Base-by-base conservation (phyloP, 2,329 filamentous ascomycete genomes). In the Cytospora schulzeri region DNA sequence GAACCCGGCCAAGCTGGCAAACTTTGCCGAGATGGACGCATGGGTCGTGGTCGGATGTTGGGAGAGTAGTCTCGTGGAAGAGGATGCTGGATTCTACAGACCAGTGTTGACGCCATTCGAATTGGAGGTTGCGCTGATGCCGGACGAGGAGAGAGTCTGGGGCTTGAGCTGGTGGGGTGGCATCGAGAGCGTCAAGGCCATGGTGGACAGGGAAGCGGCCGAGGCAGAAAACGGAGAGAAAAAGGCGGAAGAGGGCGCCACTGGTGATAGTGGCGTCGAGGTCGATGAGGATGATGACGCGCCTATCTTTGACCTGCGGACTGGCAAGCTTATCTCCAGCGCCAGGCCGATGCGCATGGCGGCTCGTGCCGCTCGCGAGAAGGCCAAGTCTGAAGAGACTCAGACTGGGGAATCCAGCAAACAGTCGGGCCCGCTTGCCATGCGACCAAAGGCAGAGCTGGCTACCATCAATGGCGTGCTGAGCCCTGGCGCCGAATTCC, bases 41-140 rank as follows among this genome's bases (percentile, higher is more conserved):
- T 99, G 95, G 95, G 93, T 98, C 0, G 93, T 98, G 0, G 91
- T 99, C 12, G 94, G 95, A 2, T 99, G 95, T 77, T 99, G 95
- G 95, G 95, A 99, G 78, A 97, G 93, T 75, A 92, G 91, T 66
- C 79, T 98, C 58, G 86, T 99, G 5, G 94, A 97, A 71, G 92
- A 93, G 68, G 90, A 91, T 64, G 76, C 76, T 0, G 91, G 91
- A 8, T 96, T 97, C 73, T 98, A 89, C 84, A 86, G 88, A 70
- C 93, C 93, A 0, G 88, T 98, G 12, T 88, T 98, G 50, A 99
- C 95, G n/a, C 94, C 94, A 0, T 98, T 96, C 74, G 95, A 99
- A 81, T 80, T 98, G 62, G 88, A 88, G 60, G 79, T 97, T 55
- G 91, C 92, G 4, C 77, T 99, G 67, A 83, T 87, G 77, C 83